These are phyloP conservation scores for Phytophthora idaei DNA, from an alignment of 352 stramenopile species.

Conservation along the genomic window DNA sequence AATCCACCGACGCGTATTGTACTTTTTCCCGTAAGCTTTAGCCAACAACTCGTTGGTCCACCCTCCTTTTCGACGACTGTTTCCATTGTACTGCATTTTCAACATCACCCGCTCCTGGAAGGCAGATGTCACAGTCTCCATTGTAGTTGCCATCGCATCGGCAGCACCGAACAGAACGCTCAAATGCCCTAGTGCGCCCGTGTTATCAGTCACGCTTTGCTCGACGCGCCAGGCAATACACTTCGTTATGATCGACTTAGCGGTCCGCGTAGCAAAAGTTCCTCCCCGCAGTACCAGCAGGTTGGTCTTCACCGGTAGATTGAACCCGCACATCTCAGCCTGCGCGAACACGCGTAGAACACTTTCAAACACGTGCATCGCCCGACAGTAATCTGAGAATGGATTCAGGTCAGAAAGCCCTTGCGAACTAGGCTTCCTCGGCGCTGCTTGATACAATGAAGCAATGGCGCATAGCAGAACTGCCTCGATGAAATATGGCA, in stretches of 20 bases:
- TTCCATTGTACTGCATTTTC: conserved; percentile 64
- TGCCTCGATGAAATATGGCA: conserved; percentile 65
- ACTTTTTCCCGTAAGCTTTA: conserved; percentile 62
- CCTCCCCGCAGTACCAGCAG: conserved; percentile 46
- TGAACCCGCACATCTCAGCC: conserved; percentile 59
- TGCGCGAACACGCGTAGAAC: conserved; percentile 50
- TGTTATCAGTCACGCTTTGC: conserved; percentile 35
- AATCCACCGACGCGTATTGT: conserved; percentile 60
- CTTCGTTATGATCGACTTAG: conserved; percentile 42
- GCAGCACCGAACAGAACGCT: conserved; percentile 46
- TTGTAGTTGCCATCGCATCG: conserved; percentile 36
- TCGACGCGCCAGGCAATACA: conserved; percentile 57
- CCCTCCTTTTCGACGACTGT: conserved; percentile 33
- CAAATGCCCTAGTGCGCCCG: conserved; percentile 50
- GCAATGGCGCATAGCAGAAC: conserved; percentile 58
- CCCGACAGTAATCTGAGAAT: conserved; percentile 50
- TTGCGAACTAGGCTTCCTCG: conserved; percentile 29
- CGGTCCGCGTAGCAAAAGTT: conserved; percentile 43
- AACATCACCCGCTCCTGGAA: conserved; percentile 73
- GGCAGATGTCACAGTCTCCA: conserved; percentile 45
- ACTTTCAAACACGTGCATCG: conserved; percentile 50
- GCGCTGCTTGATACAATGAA: conserved; percentile 47
- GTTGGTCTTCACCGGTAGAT: conserved; percentile 61
- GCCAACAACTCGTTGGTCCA: conserved; percentile 64
- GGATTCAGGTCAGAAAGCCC: conserved; percentile 27